phyloP scores from a whole-genome alignment of 2,329 filamentous ascomycete genomes.

The Fusarium caatingaense region DNA sequence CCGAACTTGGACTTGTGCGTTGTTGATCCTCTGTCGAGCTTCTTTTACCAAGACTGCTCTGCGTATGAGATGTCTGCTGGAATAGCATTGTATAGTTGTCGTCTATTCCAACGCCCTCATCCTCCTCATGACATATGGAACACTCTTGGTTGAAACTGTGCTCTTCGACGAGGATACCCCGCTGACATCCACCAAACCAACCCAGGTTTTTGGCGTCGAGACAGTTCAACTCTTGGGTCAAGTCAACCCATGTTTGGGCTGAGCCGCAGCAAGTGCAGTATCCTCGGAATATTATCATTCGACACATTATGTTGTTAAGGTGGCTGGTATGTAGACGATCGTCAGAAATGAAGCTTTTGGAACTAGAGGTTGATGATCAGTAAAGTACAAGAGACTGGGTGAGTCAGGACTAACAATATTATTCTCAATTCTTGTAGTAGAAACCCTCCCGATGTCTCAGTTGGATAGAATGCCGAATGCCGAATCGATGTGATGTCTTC shows the following conservation, averaged over 20 bases:
- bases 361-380: constrained; percentile 5
- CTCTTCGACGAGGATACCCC: constrained; percentile 56
- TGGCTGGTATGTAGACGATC: constrained; percentile 9
- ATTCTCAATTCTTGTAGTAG: not conserved
- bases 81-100: constrained; percentile 40
- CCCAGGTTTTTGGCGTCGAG: constrained; percentile 63
- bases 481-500: constrained; percentile 12
- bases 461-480: constrained; percentile 10
- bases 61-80: constrained; percentile 5
- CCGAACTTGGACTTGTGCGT: constrained; percentile 6
- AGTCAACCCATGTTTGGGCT: constrained; percentile 57
- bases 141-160: constrained; percentile 63
- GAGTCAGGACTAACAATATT: not conserved
- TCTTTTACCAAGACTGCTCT: constrained; percentile 35
- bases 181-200: constrained; percentile 57
- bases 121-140: constrained; percentile 56
- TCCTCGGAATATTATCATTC: constrained; percentile 58
- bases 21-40: constrained; percentile 31
- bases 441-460: constrained; percentile 18
- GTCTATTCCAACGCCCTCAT: constrained; percentile 56
- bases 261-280: constrained; percentile 57
- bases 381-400: not conserved
- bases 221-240: constrained; percentile 60
- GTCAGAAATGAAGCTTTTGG: not conserved
- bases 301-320: constrained; percentile 56